phyloP scores from a whole-genome alignment of 2,329 filamentous ascomycete genomes.

The Talaromyces sp. region DNA sequence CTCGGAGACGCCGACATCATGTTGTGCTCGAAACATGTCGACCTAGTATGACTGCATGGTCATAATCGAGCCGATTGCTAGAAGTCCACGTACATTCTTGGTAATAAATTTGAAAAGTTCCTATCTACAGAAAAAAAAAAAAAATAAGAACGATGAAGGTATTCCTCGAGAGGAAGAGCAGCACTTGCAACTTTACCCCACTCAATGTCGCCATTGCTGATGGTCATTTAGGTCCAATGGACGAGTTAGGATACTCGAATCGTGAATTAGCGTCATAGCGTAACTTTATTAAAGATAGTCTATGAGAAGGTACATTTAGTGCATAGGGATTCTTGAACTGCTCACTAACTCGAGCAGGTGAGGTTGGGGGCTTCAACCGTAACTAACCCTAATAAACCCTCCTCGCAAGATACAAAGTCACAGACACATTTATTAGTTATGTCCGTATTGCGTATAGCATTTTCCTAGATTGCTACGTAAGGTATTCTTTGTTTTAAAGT shows the following conservation, averaged over 20 bases:
- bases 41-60: not conserved
- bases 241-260: not conserved
- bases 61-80: not conserved
- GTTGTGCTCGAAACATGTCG: not conserved
- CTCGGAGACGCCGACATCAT: not conserved
- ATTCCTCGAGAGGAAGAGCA: not conserved
- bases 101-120: no score
- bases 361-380: not conserved
- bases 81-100: no score
- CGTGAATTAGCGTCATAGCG: not conserved
- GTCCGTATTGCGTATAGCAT: not conserved
- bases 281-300: not conserved
- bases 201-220: slow-evolving; percentile 1
- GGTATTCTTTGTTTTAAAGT: not conserved
- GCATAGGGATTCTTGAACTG: not conserved
- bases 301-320: not conserved
- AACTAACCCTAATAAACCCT: not conserved
- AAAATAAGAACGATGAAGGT: not conserved
- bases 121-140: no score
- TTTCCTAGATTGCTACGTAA: not conserved
- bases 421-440: not conserved
- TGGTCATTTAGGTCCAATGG: not conserved
- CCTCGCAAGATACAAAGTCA: not conserved
- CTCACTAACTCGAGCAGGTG: not conserved
- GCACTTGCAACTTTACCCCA: not conserved